Percentiles rank a stretch among this genome's conserved stretches.
Conservation (phyloP, 768 basidiomycete species). For the Postia placenta region DNA sequence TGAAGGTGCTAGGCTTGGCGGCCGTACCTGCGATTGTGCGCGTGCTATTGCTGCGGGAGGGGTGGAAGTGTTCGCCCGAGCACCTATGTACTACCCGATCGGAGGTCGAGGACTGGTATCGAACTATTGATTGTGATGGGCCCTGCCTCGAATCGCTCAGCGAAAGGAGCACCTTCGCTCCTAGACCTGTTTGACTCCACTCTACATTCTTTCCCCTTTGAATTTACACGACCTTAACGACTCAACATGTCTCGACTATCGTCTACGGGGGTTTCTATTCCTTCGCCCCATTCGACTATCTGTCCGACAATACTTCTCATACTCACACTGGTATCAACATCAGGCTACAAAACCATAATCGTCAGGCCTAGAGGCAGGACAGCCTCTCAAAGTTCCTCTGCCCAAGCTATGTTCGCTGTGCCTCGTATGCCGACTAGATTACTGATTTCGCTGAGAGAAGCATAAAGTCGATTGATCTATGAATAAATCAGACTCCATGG, state of each 20-base stretch:
- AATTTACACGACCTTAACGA: slow-evolving; percentile 3
- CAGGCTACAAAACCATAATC: neutral
- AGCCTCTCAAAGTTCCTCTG: slow-evolving; percentile 5
- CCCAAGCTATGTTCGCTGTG: slow-evolving; percentile 11
- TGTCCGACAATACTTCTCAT: slow-evolving; percentile 35
- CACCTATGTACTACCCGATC: no score
- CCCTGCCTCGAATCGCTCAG: no score
- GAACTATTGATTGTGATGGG: no score
- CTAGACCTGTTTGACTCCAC: no score
- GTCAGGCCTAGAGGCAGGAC: slow-evolving; percentile 7
- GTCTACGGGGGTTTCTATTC: slow-evolving; percentile 36
- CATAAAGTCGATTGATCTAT: no score
- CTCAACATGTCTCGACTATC: slow-evolving; percentile 27
- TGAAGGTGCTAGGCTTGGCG: no score
- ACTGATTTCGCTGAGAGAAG: slow-evolving; percentile 14
- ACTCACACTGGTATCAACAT: slow-evolving; percentile 17
- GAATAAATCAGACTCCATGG: no score
- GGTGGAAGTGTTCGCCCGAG: no score
- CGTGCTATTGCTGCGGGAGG: no score
- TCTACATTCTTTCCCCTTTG: neutral
- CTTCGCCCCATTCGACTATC: slow-evolving; percentile 34
- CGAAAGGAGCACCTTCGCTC: no score
- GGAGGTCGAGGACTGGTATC: no score
- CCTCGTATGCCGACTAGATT: neutral
- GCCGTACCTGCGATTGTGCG: no score